Base-by-base conservation (phyloP, 2,329 filamentous ascomycete genomes). In the Neocatenulostroma microsporum region DNA sequence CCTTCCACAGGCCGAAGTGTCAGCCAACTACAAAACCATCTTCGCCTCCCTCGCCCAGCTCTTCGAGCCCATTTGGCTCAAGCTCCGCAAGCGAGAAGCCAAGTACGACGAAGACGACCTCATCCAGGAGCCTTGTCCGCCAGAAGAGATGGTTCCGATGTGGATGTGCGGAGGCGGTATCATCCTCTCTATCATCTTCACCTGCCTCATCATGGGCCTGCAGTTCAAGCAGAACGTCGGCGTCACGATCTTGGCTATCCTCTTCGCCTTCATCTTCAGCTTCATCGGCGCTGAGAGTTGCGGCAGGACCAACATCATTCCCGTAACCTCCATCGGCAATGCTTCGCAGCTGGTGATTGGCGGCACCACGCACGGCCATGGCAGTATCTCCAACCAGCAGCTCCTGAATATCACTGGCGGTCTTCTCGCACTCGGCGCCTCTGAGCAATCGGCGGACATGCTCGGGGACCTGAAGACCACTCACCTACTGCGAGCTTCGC, bases 291-390 rank as follows among this genome's bases (percentile, higher is more conserved):
- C 74, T 47, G 70, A 76, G 54, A 71, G 72, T 50, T 68, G 69
- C 14, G 72, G 69, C 40, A 69, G 39, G 19, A 42, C 68, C 20
- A 70, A 77, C 47, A 69, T 70, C 47, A 74, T 75, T 0, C 77
- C 78, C 1, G 63, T 80, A 2, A 80, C 77, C 3, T 74, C 76
- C 5, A 73, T 74, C 1, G 69, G 76, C 47, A 82, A 82, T 58
- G 77, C 77, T 6, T 77, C 74, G 2, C 78, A 81, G 62, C 70
- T 81, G 31, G 67, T 82, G 41, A 74, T 78, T 35, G 77, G 77
- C 41, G 77, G 70, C 34, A 79, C 76, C 23, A 66, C 66, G 9
- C 65, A 69, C 41, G 62, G 68, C 34, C 62, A 68, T 40, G 70
- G 68, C 51, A 53, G 60, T 1, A 46, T 74, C 40, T 46, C 60